These are phyloP conservation scores for Pecoramyces ruminantium DNA, from an alignment of 192 early-diverging fungal genomes.

Conservation along the genomic window DNA sequence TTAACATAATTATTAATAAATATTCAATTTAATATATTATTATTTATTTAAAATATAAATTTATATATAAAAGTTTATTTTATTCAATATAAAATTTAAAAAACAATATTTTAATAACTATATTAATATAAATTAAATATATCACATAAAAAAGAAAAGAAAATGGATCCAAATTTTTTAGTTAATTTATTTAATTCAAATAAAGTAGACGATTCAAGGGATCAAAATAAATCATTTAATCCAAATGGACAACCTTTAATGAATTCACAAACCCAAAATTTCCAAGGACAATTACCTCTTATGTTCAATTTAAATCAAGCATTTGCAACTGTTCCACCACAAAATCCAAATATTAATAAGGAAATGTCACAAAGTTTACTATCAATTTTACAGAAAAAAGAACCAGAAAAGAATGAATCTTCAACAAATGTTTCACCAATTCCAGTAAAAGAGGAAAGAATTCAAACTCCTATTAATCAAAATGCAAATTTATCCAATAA, in stretches of 20 bases:
- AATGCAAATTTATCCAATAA: not conserved
- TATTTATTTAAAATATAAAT: too few species aligned
- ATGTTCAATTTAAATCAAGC: not conserved
- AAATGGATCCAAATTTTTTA: not conserved
- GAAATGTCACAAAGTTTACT: not conserved
- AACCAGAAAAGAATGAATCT: not conserved
- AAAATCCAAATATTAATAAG: not conserved
- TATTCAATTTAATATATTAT: too few species aligned
- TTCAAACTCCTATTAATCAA: not conserved
- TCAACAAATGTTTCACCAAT: not conserved
- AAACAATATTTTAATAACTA: too few species aligned
- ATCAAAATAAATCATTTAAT: not conserved
- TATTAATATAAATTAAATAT: too few species aligned
- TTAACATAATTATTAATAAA: too few species aligned
- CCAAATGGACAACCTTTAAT: not conserved
- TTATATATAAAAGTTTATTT: too few species aligned
- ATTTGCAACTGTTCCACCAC: not conserved
- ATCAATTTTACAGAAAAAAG: not conserved
- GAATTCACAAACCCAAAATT: not conserved
- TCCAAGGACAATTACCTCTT: not conserved
- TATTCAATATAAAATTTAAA: too few species aligned
- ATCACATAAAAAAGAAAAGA: not conserved
- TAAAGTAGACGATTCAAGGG: not conserved
- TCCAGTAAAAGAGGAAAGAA: not conserved
- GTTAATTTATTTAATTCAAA: not conserved